These are phyloP conservation scores for Nothomitra cinnamomea DNA, from an alignment of 2,329 filamentous ascomycete genomes.

Conservation along the genomic window DNA sequence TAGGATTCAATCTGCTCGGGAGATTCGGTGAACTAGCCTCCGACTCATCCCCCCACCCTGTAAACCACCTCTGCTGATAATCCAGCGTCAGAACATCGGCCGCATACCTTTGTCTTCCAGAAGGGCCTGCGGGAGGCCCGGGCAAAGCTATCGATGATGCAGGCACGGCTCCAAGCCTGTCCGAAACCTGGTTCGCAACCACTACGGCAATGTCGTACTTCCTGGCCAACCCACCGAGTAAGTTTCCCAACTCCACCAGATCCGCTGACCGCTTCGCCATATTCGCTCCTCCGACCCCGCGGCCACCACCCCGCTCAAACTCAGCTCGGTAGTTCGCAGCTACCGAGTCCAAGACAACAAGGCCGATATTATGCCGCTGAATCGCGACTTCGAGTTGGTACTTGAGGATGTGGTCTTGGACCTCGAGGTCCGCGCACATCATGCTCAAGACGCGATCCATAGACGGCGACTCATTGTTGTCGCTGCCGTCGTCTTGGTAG, in stretches of 20 bases:
- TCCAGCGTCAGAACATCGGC: slow-evolving; percentile 52
- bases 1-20: slow-evolving; percentile 30
- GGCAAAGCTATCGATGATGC: slow-evolving; percentile 8
- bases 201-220: slow-evolving; percentile 67
- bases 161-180: slow-evolving; percentile 44
- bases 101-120: slow-evolving; percentile 22
- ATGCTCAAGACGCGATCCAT: slow-evolving; percentile 66
- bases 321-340: slow-evolving; percentile 93
- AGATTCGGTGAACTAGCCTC: slow-evolving; percentile 9
- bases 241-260: slow-evolving; percentile 57
- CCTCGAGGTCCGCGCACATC: slow-evolving; percentile 74
- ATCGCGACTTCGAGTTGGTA: slow-evolving; percentile 86
- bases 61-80: slow-evolving; percentile 89
- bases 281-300: slow-evolving; percentile 23
- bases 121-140: slow-evolving; percentile 15
- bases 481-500: slow-evolving; percentile 18
- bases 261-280: slow-evolving; percentile 64
- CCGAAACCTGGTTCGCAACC: slow-evolving; percentile 87
- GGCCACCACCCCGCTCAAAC: slow-evolving; percentile 41
- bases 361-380: slow-evolving; percentile 54
- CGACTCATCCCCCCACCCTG: slow-evolving; percentile 72
- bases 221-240: slow-evolving; percentile 60
- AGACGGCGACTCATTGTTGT: slow-evolving; percentile 31
- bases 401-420: slow-evolving; percentile 84
- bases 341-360: slow-evolving; percentile 79